Conservation (phyloP, 805 yeast species). For the Sugiyamaella floridensis region DNA sequence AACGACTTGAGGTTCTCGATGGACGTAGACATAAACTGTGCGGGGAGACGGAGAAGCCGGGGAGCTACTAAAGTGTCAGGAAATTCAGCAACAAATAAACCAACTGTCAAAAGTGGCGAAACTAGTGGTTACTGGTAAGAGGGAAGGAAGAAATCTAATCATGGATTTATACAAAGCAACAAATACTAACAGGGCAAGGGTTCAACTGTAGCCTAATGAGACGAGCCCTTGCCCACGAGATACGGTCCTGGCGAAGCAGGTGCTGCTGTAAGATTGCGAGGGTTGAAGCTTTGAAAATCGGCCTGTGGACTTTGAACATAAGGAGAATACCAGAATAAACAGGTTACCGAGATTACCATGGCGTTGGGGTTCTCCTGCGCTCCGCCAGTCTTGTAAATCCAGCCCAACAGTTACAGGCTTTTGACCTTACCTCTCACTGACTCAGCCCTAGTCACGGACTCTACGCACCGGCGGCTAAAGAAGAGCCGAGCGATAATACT, state of each 20-base stretch:
- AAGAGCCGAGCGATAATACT: no score
- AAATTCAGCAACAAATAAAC: not conserved
- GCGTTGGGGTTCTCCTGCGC: no score
- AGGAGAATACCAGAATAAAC: no score
- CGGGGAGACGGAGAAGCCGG: not conserved
- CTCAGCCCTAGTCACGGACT: no score
- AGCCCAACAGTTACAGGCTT: no score
- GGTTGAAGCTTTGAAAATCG: not conserved
- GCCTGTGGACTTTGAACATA: no score
- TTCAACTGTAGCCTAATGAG: not conserved
- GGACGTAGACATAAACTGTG: conserved; percentile 53
- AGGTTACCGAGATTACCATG: no score
- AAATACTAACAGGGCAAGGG: not conserved
- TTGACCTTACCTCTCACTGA: no score
- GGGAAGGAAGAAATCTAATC: not conserved
- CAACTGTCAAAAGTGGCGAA: not conserved
- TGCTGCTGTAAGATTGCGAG: not conserved
- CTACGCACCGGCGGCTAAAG: no score
- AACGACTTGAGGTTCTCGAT: conserved; percentile 59
- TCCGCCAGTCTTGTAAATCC: no score
- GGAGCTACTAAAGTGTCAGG: not conserved
- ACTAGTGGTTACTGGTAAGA: not conserved
- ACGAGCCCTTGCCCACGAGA: not conserved
- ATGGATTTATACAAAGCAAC: not conserved
- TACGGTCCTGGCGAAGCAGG: not conserved